Percentiles rank a stretch among this genome's conserved stretches.
phyloP scores from a whole-genome alignment of 2,329 filamentous ascomycete species.

The Exophiala calicioides region DNA sequence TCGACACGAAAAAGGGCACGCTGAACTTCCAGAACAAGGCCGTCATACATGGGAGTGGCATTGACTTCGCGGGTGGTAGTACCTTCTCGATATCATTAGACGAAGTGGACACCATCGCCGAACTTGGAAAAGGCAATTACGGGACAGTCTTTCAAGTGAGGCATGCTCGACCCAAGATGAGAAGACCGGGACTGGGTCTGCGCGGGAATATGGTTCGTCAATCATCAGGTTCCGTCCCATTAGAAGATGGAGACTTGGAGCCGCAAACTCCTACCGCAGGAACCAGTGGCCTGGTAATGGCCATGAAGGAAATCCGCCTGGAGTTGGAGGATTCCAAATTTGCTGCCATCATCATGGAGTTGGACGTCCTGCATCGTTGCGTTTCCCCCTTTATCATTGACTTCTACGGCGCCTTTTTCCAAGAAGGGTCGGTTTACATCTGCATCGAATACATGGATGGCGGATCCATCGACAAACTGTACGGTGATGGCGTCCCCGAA shows the following conservation, averaged over 20 bases:
- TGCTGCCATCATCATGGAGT: conserved; percentile 93
- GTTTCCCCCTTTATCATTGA: conserved; percentile 96
- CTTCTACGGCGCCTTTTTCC: conserved; percentile 98
- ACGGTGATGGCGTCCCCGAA: conserved; percentile 86
- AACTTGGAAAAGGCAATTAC: conserved; percentile 97
- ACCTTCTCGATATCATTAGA: conserved; percentile 94
- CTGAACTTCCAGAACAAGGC: conserved; percentile 93
- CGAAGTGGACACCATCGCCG: conserved; percentile 88
- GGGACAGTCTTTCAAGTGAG: conserved; percentile 96
- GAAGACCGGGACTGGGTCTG: conserved; percentile 61
- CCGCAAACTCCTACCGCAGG: conserved; percentile 38
- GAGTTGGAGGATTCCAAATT: conserved; percentile 97
- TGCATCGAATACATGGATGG: conserved; percentile 99
- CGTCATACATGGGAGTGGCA: conserved; percentile 81
- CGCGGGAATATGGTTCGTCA: conserved; percentile 58
- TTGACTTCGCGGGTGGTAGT: conserved; percentile 87
- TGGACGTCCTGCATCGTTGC: conserved; percentile 93
- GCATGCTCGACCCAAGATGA: conserved; percentile 71
- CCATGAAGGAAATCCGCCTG: conserved; percentile 97
- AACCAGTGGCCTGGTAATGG: conserved; percentile 80
- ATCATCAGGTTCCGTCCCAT: conserved; percentile 27
- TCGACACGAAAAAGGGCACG: conserved; percentile 88
- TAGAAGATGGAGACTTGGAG: conserved; percentile 31
- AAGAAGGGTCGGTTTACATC: conserved; percentile 97
- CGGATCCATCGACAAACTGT: conserved; percentile 94